Conservation (phyloP, 345 rosid genomes). For the Citrus reticulata region DNA sequence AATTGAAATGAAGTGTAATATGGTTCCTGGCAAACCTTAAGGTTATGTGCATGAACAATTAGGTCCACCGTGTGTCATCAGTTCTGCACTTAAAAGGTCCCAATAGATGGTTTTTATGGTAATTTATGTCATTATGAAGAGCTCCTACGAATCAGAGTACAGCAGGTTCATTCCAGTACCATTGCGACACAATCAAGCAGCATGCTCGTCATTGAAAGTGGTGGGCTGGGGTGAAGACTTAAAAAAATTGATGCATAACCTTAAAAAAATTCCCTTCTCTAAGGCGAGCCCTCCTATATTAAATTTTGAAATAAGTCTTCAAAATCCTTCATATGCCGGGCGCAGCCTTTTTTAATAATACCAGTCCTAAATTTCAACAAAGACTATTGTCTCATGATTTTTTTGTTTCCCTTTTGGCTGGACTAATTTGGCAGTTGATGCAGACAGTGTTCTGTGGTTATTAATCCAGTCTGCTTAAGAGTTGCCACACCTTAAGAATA, state of each 20-base stretch:
- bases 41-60: background rate
- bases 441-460: background rate
- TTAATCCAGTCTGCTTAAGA: background rate
- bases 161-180: background rate
- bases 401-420: background rate
- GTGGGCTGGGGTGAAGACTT: background rate
- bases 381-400: background rate
- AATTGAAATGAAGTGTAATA: background rate
- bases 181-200: background rate
- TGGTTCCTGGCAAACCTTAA: background rate
- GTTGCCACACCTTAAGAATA: background rate
- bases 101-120: background rate
- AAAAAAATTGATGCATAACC: background rate
- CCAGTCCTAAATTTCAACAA: background rate
- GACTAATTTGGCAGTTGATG: background rate
- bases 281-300: no score
- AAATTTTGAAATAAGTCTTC: background rate
- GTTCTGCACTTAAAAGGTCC: background rate
- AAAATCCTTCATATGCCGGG: background rate
- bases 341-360: background rate
- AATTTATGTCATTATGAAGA: background rate
- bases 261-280: no score
- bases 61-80: background rate
- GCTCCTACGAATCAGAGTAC: background rate
- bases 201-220: background rate